Evolutionary conservation across 805 yeast species (phyloP), one percentile per base, ranked within the genome.

Genomic region (Teunomyces barrocoloradensis): DNA sequence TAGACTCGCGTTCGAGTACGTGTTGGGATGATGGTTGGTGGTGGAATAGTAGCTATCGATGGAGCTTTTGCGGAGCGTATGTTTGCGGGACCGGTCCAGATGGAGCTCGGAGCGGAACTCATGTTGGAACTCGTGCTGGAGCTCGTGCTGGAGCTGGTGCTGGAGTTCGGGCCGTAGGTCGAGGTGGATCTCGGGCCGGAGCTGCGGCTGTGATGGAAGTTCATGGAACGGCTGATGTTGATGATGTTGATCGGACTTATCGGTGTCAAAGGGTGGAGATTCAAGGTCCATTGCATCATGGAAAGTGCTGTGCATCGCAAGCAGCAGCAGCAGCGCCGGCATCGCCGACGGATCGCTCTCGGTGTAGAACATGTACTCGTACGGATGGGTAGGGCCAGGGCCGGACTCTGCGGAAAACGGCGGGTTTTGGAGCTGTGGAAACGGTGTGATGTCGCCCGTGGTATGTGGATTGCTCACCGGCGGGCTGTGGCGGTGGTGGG

Each of bases 21-120:
- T 50, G n/a, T 52, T 43, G 23, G 29, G 12, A 28, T 23, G 30
- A 29, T 37, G 46, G 29, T 30, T 34, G 48, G 28, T 34, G 48
- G 28, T 39, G 28, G 53, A 50, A 35, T 55, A 52, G 46, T 55
- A 53, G 41, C 58, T 53, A 37, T 55, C 59, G 9, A 57, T 53
- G 11, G 59, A 53, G 11, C 53, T 36, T 37, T 47, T 44, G n/a
- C 50, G 25, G 15, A 37, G n/a, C 5, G 25, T n/a, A 5, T 37
- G 12, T 25, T 37, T 37, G 20, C 40, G 15, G 12, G 40, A 15
- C 7, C 21, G 11, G 29, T 37, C 18, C 17, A 7, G 27, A 9
- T 12, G 18, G 17, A 13, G 6, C 13, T 32, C 34, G 17, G 17
- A 10, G 18, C 15, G 34, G 18, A 32, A 9, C 34, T 32, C 15